Percentiles rank a stretch among this genome's conserved stretches.
Evolutionary conservation across 164 flowering plant genomes (phyloP).

Genomic region (Stephania japonica): DNA sequence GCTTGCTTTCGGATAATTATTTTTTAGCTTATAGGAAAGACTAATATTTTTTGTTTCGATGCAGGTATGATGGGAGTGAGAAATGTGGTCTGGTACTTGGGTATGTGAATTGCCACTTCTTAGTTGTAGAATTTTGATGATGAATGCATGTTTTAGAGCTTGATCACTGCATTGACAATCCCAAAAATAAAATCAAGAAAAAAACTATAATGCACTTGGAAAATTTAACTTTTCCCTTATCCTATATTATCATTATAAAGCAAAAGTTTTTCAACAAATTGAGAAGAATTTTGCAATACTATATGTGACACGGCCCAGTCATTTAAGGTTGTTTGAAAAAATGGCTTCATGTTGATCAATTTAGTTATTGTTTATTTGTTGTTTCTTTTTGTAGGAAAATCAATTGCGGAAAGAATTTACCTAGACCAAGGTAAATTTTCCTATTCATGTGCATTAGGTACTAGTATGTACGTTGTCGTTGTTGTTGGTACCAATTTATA

Average conservation of each 20-base stretch:
- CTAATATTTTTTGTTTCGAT: background rate
- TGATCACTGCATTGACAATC: background rate
- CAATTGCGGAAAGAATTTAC: background rate
- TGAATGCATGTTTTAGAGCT: background rate
- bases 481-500: background rate
- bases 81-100: slow-evolving; percentile 14
- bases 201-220: background rate
- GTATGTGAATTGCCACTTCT: slow-evolving; percentile 11
- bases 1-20: background rate
- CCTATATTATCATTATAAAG: background rate
- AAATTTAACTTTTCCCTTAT: background rate
- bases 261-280: background rate
- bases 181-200: background rate
- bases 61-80: slow-evolving; percentile 20
- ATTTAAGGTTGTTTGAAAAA: background rate
- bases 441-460: background rate
- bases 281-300: background rate
- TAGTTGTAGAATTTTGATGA: background rate
- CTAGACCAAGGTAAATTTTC: slow-evolving; percentile 10
- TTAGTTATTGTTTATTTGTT: background rate
- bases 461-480: too few species aligned
- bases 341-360: background rate
- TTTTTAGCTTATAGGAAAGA: background rate
- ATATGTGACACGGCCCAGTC: background rate
- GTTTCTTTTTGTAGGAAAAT: slow-evolving; percentile 5